Evolutionary conservation across 495 filamentous ascomycete species (phyloP).

Genomic region (Venustampulla echinocandica): DNA sequence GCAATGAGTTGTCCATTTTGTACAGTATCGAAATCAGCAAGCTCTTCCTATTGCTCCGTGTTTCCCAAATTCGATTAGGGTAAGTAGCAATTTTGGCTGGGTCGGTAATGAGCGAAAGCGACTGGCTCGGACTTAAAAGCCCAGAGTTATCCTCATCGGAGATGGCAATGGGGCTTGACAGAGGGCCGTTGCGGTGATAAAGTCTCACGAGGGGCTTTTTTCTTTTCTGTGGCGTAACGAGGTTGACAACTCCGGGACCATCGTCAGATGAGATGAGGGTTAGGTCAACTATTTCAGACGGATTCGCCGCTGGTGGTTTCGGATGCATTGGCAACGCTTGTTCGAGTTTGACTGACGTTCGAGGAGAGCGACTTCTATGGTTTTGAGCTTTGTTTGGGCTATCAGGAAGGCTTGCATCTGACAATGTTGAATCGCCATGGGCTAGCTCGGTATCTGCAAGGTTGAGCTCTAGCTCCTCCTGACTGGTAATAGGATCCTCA

Average conservation of each 20-base stretch:
- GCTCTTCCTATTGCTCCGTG: constrained; percentile 7
- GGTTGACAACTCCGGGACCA: background rate
- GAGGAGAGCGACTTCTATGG: no score
- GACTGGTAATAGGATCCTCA: constrained; percentile 37
- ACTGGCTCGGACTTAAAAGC: background rate
- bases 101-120: constrained; percentile 8
- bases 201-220: constrained; percentile 7
- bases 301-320: no score
- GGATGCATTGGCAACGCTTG: no score
- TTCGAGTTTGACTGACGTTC: no score
- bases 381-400: no score
- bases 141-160: constrained; percentile 4
- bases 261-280: constrained; percentile 21
- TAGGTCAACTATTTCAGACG: no score
- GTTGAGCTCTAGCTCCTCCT: constrained; percentile 27
- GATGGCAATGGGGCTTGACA: background rate
- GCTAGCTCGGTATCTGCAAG: constrained; percentile 12
- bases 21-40: constrained; percentile 15
- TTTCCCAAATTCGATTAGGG: constrained; percentile 5
- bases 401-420: constrained; percentile 8
- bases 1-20: background rate
- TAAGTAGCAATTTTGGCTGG: constrained; percentile 13
- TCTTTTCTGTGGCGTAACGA: constrained; percentile 13
- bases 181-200: constrained; percentile 5
- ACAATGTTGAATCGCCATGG: constrained; percentile 16